Evolutionary conservation across 2,329 filamentous ascomycete genomes (phyloP).

Genomic region (Clarireedia sp.): DNA sequence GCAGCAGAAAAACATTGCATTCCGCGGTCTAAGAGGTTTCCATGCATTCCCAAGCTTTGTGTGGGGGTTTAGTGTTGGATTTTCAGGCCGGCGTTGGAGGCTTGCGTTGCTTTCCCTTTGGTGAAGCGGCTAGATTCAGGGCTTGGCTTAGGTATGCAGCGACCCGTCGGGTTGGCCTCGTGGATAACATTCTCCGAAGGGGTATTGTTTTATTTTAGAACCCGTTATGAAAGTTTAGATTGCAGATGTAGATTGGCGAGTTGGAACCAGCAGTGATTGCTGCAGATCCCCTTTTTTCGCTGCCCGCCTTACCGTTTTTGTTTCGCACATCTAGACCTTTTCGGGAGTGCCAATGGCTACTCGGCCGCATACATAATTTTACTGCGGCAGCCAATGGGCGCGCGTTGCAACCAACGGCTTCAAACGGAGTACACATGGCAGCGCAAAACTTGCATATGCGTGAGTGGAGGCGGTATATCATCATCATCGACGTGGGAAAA

Average conservation of each 20-base stretch:
- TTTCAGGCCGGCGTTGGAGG: background rate
- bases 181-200: constrained; percentile 3
- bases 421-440: constrained; percentile 4
- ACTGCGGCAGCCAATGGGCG: background rate
- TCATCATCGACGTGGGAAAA: background rate
- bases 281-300: constrained; percentile 1
- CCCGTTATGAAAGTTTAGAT: constrained; percentile 8
- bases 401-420: constrained; percentile 2
- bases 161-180: constrained; percentile 2
- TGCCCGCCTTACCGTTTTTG: constrained; percentile 8
- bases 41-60: no score
- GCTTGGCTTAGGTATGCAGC: background rate
- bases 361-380: background rate
- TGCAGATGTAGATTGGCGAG: constrained; percentile 12
- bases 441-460: constrained; percentile 6
- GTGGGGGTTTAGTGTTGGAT: no score
- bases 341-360: background rate
- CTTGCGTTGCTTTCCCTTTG: background rate
- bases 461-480: background rate
- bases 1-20: background rate
- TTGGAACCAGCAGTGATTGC: background rate
- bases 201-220: background rate
- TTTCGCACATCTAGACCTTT: constrained; percentile 7
- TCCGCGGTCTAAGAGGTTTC: no score
- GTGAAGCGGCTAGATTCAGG: constrained; percentile 1